Base-by-base conservation (phyloP, 371 early-diverging fungal genomes). In the Mucor sp. region DNA sequence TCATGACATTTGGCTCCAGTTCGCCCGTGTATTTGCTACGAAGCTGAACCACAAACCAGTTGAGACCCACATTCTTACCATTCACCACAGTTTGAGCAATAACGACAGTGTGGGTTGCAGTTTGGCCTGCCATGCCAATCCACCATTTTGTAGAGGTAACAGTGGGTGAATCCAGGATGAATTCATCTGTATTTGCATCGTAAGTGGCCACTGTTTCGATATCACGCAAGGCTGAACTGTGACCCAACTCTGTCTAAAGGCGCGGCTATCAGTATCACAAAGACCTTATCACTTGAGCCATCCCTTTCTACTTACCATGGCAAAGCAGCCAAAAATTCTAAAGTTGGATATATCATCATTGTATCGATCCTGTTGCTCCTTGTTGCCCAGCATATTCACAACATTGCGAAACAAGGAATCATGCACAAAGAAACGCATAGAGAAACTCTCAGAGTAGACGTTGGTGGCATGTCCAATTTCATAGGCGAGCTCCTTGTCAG, bases 81-180 rank as follows among this genome's bases (percentile, higher is more conserved):
- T 88, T 75, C 60, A 93, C 83, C 3, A 89, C 66, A 0, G 93
- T 89, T 74, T 90, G 89, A 43, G 79, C 77, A 67, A 87, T 85
- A 12, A 82, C 85, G 17, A 85, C 84, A 68, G 90, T 84, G 71
- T 93, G 93, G 1, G 93, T 91, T 25, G 94, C 90, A 4, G 91
- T 87, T 71, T 93, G 89, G 3, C 89, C 93, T 17, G 93, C 89
- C 69, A 94, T 93, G 56, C 97, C 97, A 73, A 95, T 95, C 96
- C 97, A 96, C 94, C 95, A 95, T 77, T 93, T 96, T 21, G 95
- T 92, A 23, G 95, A 77, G 1, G 94, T 92, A 32, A 95, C 77
- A 6, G 89, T 86, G 5, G 95, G 95, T 11, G 96, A 92, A 67
- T 95, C 89, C 74, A 96, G 87, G 27, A 93, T 84, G 65, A 89